Conservation (phyloP, 108 stramenopile genomes). For the Seminavis robusta region DNA sequence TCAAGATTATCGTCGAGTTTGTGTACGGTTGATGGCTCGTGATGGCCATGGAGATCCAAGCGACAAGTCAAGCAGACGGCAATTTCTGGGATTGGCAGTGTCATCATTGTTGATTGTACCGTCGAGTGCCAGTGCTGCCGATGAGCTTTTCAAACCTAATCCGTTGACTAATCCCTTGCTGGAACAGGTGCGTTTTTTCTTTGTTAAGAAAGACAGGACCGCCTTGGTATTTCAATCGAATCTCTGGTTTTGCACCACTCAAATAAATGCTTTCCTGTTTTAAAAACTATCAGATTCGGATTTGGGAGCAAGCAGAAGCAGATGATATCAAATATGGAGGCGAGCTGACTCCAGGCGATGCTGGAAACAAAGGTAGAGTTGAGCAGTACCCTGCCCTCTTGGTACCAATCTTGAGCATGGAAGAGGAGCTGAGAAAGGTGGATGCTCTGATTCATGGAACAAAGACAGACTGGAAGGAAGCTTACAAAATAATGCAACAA, state of each 20-base stretch:
- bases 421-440: conserved; percentile 39
- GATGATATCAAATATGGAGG: conserved; percentile 59
- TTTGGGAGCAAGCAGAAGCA: conserved; percentile 33
- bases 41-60: too few relatives aligned
- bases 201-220: too few relatives aligned
- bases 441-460: conserved; percentile 27
- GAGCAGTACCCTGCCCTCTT: conserved; percentile 55
- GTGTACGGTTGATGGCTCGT: too few relatives aligned
- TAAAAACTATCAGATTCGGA: too few relatives aligned
- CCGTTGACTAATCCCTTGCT: conserved; percentile 70
- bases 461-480: conserved; percentile 19
- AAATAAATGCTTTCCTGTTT: too few relatives aligned
- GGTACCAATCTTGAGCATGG: conserved; percentile 69
- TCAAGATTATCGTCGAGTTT: too few relatives aligned
- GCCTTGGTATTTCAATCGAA: too few relatives aligned
- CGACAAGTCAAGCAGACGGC: too few relatives aligned
- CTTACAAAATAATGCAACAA: conserved; percentile 38
- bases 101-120: conserved; percentile 1
- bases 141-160: conserved; percentile 64
- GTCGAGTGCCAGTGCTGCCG: conserved; percentile 15
- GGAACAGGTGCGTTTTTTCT: conserved; percentile 63
- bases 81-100: too few relatives aligned
- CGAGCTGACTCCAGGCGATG: conserved; percentile 59
- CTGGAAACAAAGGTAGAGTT: conserved; percentile 36
- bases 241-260: too few relatives aligned